Base-by-base conservation (phyloP, 257 asterid genomes). In the Nicotiana paniculata region DNA sequence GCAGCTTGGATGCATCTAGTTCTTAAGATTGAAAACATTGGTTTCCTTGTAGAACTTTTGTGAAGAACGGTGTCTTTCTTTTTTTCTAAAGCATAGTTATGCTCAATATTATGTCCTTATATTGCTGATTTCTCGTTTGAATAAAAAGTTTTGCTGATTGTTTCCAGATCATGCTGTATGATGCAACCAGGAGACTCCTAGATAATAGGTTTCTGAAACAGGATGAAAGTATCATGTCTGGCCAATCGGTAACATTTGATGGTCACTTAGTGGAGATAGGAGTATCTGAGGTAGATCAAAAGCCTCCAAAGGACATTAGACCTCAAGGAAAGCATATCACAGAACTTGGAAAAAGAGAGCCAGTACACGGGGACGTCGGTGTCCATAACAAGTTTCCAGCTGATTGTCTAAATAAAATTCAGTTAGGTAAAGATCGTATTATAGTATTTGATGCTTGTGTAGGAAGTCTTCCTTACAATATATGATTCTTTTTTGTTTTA, bases 211-310 rank as follows among this genome's bases (percentile, higher is more conserved):
- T 93, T 88, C 88, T 93, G 85, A 93, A 87, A 84, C 89, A 84
- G 83, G 89, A 90, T 85, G 98, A 92, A 86, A 51, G 59, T 21
- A 87, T 95, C 82, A 67, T 80, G 79, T 86, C 91, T 85, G 98
- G 98, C 64, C 89, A 86, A 89, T 88, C 93, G 12, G 84, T 95
- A 33, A 54, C 84, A 58, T 83, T 93, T 83, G 96, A 89, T 33
- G 93, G 96, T 68, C 88, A 92, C 88, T 83, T 90, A 81, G 97
- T 92, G 37, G 97, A 95, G 68, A 85, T 95, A 81, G 98, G 92
- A 83, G 93, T 89, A 84, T 75, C 77, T 64, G 90, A 88, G 88
- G 89, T 68, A 78, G 90, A 83, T 77, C 83, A 82, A 54, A 89
- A 88, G 77, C 87, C 88, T 76, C 87, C 39, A 82, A 79, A 79